Evolutionary conservation across 164 flowering plant genomes (phyloP), one percentile per base, ranked within the genome.

Genomic region (Sedum album): DNA sequence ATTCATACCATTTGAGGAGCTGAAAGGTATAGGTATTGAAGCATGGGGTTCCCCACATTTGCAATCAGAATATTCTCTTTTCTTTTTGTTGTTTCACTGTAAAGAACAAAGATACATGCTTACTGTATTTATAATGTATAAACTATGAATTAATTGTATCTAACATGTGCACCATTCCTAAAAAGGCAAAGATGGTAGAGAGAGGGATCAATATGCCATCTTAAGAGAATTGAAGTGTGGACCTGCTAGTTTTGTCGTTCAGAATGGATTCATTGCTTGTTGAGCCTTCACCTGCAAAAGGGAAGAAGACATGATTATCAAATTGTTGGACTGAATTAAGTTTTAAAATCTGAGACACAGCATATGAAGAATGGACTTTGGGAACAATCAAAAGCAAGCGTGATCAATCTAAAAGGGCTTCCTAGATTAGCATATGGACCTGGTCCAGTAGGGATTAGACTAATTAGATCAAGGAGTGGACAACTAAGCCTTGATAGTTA

Each of bases 401-500:
- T 57, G 62, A 28, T 57, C 18, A 57, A 3, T 57, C 62, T 57
- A 57, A 26, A 57, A 14, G 33, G 62, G 62, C 62, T 57, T 57
- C 62, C 62, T 57, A 57, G 33, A 33, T 57, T 57, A 57, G 62
- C 28, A 33, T 57, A 26, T 57, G 62, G 62, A 57, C 62, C 62
- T 57, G 62, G 62, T 57, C 62, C 62, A 57, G 33, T 57, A 17
- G 31, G 20, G 62, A 57, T 57, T 28, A 28, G 31, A 30, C 33
- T 57, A 28, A 57, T 2, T 57, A 57, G 33, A 28, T 57, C 33
- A 15, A 57, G 33, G 62, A 57, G 31, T 5, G 1, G 18, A 51
- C 2, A 26, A 9, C 33, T 57, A 57, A 57, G 62, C 62, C 57
- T 57, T 57, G 1, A 14, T 57, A 26, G 3, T 14, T 57, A 28